A percentile compares a stretch with the other conserved stretches of the same genome.
phyloP scores from a whole-genome alignment of 148 eudicot species.

The Spergularia bocconei region DNA sequence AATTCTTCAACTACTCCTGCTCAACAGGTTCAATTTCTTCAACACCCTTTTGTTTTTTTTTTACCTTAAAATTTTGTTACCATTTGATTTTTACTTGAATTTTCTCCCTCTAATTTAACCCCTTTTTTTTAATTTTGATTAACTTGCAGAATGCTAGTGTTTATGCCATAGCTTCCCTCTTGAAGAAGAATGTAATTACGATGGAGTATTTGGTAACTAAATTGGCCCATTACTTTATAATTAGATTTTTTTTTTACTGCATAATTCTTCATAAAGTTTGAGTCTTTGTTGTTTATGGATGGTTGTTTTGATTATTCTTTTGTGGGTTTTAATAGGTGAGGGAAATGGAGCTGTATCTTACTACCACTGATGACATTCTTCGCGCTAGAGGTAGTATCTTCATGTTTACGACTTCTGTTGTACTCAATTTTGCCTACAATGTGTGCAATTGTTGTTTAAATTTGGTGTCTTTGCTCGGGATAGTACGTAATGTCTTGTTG shows the following conservation, averaged over 20 bases:
- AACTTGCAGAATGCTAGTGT: constrained; percentile 55
- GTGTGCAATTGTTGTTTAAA: background rate
- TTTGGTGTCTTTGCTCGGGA: background rate
- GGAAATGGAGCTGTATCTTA: constrained; percentile 87
- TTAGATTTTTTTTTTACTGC: constrained; percentile 1
- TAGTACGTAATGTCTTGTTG: too few relatives aligned
- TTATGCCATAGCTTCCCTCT: constrained; percentile 56
- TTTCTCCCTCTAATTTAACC: background rate
- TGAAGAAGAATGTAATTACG: constrained; percentile 60
- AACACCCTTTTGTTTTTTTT: background rate
- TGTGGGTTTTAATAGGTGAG: constrained; percentile 50
- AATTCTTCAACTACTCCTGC: constrained; percentile 54
- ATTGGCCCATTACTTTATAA: background rate
- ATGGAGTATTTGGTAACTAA: constrained; percentile 54
- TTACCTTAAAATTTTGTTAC: background rate
- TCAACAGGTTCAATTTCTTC: constrained; percentile 51
- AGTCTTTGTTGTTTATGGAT: background rate
- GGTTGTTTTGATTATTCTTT: background rate
- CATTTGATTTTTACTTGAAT: background rate
- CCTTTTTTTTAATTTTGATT: constrained; percentile 7
- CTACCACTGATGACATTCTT: constrained; percentile 69
- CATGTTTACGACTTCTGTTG: background rate
- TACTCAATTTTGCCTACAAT: too few relatives aligned
- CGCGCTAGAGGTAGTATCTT: constrained; percentile 77
- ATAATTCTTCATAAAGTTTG: background rate